phyloP scores from a whole-genome alignment of 164 flowering plant species.

The Saururus chinensis region DNA sequence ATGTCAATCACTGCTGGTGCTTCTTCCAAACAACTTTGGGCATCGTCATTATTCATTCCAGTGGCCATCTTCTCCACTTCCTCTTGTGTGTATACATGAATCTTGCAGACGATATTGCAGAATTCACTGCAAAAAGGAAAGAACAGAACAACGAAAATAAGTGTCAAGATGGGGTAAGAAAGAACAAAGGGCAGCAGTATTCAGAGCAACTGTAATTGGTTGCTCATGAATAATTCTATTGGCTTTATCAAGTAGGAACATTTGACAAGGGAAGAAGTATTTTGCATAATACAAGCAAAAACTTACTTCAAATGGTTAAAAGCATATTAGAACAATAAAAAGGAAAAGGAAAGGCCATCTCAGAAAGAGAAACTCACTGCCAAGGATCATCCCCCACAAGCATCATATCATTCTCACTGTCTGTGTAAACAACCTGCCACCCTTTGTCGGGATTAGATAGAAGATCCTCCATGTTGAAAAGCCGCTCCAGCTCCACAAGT shows the following conservation, averaged over 20 bases:
- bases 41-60: constrained; percentile 57
- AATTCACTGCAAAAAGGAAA: constrained; percentile 51
- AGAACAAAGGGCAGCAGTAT: too few species aligned
- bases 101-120: constrained; percentile 63
- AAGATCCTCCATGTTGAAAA: constrained; percentile 88
- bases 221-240: too few species aligned
- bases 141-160: not conserved
- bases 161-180: not conserved
- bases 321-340: not conserved
- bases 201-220: too few species aligned
- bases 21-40: constrained; percentile 80
- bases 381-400: constrained; percentile 94
- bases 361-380: constrained; percentile 53
- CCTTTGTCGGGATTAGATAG: constrained; percentile 56
- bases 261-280: too few species aligned
- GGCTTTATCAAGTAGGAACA: not conserved
- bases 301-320: too few species aligned
- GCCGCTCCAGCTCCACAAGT: constrained; percentile 53
- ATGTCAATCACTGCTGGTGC: constrained; percentile 44
- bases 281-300: not conserved
- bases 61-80: constrained; percentile 71
- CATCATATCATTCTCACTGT: constrained; percentile 78
- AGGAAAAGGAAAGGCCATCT: not conserved
- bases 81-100: constrained; percentile 62
- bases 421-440: constrained; percentile 84